Base-by-base conservation (phyloP, 108 stramenopile species). In the Skeletonema menzelii region DNA sequence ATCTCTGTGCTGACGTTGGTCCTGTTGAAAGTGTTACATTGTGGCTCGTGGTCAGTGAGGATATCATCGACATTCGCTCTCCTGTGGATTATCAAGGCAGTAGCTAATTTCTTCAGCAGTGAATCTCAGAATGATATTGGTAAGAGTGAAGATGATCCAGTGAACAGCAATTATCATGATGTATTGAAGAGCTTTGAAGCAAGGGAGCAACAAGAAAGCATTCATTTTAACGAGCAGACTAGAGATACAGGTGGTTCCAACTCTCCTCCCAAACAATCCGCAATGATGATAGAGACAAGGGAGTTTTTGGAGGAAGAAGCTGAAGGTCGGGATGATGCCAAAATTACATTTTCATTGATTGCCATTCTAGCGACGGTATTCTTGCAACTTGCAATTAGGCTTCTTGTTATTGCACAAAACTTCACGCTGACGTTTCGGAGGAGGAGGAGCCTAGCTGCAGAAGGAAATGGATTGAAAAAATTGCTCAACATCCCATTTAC, bases 401-500 rank as follows among this genome's bases (percentile, higher is more conserved):
- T 82, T 27, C 56, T 82, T 35, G 66, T 71, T 17, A 30, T 82
- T 15, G 58, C 59, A 19, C 80, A 82, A 30, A 82, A 69, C 35
- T 49, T 75, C 8, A 70, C 58, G 24, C 15, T 69, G 28, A 44
- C 63, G 40, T 66, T 80, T 65, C 32, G 72, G 31, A 20, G 59
- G 40, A 73, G 40, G 69, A 56, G 40, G 42, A 27, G 35, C 37
- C 10, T 14, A 20, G 46, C 65, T 60, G 26, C 28, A 35, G 34
- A 19, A 40, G 27, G 22, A 24, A 34, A 44, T 32, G 59, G 53
- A 17, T n/a, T 44, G 62, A 47, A 60, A 26, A 22, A 27, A 34
- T 59, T 75, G 27, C 44, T 74, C 12, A 70, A 75, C 37, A 67
- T 66, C 27, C 80, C 80, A 31, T 75, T 82, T 44, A 70, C 69